phyloP scores from a whole-genome alignment of 768 basidiomycete species.

The Dictyophora rubrovolvata region DNA sequence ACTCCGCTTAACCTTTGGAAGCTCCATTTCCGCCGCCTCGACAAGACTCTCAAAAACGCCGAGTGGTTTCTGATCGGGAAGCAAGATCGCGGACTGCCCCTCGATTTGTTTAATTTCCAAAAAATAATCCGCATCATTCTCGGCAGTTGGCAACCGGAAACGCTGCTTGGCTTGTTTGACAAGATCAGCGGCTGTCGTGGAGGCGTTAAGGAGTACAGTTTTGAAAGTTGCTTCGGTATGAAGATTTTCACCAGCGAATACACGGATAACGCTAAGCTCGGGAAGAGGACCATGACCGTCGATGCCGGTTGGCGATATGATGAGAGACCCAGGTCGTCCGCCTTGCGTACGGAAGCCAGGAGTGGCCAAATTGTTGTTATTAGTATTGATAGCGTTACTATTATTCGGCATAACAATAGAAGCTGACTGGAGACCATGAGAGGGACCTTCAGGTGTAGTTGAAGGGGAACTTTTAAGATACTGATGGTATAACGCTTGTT shows the following conservation, averaged over 20 bases:
- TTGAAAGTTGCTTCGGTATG: constrained; percentile 97
- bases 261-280: constrained; percentile 86
- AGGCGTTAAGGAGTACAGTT: constrained; percentile 84
- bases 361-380: constrained; percentile 13
- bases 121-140: constrained; percentile 59
- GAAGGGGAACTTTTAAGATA: constrained; percentile 84
- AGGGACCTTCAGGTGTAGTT: constrained; percentile 64
- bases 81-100: constrained; percentile 67
- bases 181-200: constrained; percentile 75
- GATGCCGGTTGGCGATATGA: constrained; percentile 49
- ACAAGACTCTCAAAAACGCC: constrained; percentile 80
- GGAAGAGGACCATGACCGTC: constrained; percentile 61
- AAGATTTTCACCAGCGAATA: constrained; percentile 87
- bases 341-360: constrained; percentile 30
- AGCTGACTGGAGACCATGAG: constrained; percentile 69
- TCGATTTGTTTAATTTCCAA: constrained; percentile 91
- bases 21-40: constrained; percentile 59
- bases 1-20: constrained; percentile 85
- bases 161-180: constrained; percentile 90
- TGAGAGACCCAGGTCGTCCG: constrained; percentile 63
- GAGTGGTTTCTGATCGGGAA: constrained; percentile 72
- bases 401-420: constrained; percentile 49
- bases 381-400: constrained; percentile 24
- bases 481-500: constrained; percentile 78
- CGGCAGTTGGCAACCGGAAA: constrained; percentile 67